A percentile compares a stretch with the other conserved stretches of the same genome.
phyloP scores from a whole-genome alignment of 2,329 filamentous ascomycete genomes.

The Bipolaris oryzae region DNA sequence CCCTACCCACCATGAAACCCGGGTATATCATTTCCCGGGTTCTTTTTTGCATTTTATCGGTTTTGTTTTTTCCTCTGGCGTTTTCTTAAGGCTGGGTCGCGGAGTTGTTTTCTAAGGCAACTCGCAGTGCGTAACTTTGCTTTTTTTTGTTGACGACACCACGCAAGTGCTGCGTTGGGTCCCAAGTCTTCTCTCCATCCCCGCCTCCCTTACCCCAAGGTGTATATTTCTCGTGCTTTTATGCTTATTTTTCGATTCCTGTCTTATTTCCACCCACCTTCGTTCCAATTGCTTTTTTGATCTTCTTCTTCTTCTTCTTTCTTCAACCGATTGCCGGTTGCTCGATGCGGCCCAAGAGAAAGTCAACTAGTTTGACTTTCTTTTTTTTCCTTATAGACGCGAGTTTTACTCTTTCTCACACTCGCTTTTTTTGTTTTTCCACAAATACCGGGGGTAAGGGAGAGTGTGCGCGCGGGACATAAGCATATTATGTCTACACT shows the following conservation, averaged over 20 bases:
- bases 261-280: neutral
- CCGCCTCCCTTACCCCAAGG: neutral
- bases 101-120: neutral
- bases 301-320: neutral
- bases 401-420: neutral
- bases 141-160: slow-evolving; percentile 1
- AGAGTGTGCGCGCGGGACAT: neutral
- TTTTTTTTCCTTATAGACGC: no score
- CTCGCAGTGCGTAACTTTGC: neutral
- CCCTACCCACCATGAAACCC: slow-evolving; percentile 10
- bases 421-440: no score
- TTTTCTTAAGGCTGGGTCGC: slow-evolving; percentile 1
- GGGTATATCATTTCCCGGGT: slow-evolving; percentile 4
- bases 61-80: slow-evolving; percentile 3
- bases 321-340: neutral
- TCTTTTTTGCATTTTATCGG: neutral
- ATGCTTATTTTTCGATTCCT: neutral
- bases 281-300: neutral
- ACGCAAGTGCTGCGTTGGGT: slow-evolving; percentile 19
- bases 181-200: neutral
- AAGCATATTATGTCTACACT: neutral
- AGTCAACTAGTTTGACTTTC: neutral
- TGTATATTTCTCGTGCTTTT: neutral
- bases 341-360: neutral
- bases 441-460: no score